Evolutionary conservation across 2,329 filamentous ascomycete genomes (phyloP), one percentile per base, ranked within the genome.

Genomic region (Penicillium hesseltinei): DNA sequence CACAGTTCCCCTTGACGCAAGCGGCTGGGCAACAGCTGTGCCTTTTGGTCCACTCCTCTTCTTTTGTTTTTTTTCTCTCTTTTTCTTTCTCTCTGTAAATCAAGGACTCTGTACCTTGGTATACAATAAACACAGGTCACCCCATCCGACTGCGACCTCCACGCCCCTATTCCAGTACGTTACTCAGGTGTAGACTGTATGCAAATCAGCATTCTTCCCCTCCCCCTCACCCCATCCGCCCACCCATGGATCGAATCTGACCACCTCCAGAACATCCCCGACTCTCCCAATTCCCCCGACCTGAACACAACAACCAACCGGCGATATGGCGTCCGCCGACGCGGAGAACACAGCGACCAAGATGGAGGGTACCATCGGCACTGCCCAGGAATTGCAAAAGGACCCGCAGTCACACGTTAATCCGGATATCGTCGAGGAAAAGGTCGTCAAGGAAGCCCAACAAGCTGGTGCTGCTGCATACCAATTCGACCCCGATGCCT

Each of bases 401-500:
- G 83, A 95, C 72, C 86, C 90, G 36, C 77, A 89, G 66, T 89
- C 82, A 71, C 78, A 76, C 44, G 83, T 92, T 62, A 84, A 85
- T 0, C 81, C 90, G 46, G 84, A 89, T 40, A 86, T 88, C 62
- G 90, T 90, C 33, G 84, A 96, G 76, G 81, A 84, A 65, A 84
- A 84, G 67, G 82, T 97, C 48, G 82, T 96, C 27, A 81, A 90
- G 53, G 87, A 96, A 73, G 91, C 90, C 65, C 85, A 82, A 69
- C 88, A 89, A 68, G 90, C 88, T 13, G 94, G 94, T 42, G 85
- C 89, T 25, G 79, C 88, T 31, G 92, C 91, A 62, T 94, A 90
- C 72, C 84, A 87, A 61, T 99, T 97, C 77, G 84, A 99, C 71
- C 91, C 94, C 0, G 78, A 96, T 79, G 92, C 92, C 42, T 88